Base-by-base conservation (phyloP, 108 stramenopile genomes). In the Nannochloropsis gaditana region DNA sequence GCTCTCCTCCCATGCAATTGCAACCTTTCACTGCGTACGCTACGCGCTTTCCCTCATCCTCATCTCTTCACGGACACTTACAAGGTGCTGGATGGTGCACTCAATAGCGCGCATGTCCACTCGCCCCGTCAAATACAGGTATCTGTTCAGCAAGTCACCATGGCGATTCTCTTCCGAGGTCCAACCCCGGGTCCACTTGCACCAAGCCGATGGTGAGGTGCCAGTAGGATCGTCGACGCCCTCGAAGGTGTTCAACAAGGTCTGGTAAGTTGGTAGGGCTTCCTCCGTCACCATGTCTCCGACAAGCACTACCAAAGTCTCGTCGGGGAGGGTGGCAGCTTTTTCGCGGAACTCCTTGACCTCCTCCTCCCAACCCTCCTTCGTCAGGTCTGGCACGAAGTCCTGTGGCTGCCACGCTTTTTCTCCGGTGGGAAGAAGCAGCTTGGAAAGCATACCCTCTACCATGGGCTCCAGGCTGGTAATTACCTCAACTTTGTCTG, bases 261-360 rank as follows among this genome's bases (percentile, higher is more conserved):
- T 95, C 89, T 95, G 95, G 84, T 95, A 95, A 79, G 95, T 95
- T 45, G 95, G 95, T 43, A 95, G 91, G 81, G 95, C 95, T 86
- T 95, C 95, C 89, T 95, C 95, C 45, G 95, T 95, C 80, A 95
- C 93, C 95, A 95, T 95, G 91, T 95, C 95, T 15, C 95, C 95
- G 45, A 95, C 92, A 86, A 95, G 89, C 44, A 95, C 95, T 3
- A 95, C 94, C 85, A 94, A 90, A 15, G 94, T 81, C 31, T 95
- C 95, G 88, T 95, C 94, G 73, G 94, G 92, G 42, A 95, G 83
- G 31, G 88, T 91, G 43, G 85, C 90, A 19, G 94, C 94, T 85
- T 92, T 86, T 42, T 91, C 92, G 47, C 95, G 91, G 44, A 95
- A 83, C 45, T 94, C 92, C 87, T 94, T 93, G 44, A 94, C 85